These are phyloP conservation scores for Fusarium albidum DNA, from an alignment of 2,329 filamentous ascomycete species.

Conservation along the genomic window DNA sequence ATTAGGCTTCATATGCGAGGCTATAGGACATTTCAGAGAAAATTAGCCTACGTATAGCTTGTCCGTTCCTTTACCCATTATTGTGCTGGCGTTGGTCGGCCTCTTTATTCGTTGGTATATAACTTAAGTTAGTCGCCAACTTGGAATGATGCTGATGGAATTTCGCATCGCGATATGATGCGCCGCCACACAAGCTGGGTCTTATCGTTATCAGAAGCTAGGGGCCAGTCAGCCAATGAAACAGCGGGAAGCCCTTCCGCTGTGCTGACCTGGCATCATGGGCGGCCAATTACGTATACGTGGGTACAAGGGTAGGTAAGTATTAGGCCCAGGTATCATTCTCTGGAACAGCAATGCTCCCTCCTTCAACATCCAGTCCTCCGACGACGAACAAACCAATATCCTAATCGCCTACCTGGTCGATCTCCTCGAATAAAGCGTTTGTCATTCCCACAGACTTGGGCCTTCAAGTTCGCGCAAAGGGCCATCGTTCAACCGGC, in stretches of 20 bases:
- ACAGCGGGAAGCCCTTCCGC: conserved; percentile 2
- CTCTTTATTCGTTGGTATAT: background rate
- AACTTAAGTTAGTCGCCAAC: too few relatives aligned
- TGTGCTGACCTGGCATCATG: conserved; percentile 40
- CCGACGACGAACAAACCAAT: background rate
- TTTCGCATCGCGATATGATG: conserved; percentile 22
- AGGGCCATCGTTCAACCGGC: conserved; percentile 8
- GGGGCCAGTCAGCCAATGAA: conserved; percentile 16
- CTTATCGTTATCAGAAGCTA: conserved; percentile 26
- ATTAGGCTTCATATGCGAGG: background rate
- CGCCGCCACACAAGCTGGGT: conserved; percentile 26
- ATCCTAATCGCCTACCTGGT: background rate
- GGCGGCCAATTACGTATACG: conserved; percentile 41
- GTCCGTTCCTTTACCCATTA: conserved; percentile 55
- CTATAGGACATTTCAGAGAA: too few relatives aligned
- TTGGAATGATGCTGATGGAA: conserved; percentile 24
- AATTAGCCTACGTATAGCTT: conserved; percentile 51
- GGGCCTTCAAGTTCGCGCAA: conserved; percentile 1
- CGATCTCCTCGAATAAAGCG: background rate
- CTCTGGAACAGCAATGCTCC: conserved; percentile 21
- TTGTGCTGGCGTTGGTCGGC: conserved; percentile 14
- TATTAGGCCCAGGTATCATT: too few relatives aligned
- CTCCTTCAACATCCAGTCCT: conserved; percentile 7
- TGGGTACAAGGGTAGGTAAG: conserved; percentile 7
- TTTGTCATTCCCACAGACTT: background rate